Conservation (phyloP, 768 basidiomycete species). For the Calocera cornea region DNA sequence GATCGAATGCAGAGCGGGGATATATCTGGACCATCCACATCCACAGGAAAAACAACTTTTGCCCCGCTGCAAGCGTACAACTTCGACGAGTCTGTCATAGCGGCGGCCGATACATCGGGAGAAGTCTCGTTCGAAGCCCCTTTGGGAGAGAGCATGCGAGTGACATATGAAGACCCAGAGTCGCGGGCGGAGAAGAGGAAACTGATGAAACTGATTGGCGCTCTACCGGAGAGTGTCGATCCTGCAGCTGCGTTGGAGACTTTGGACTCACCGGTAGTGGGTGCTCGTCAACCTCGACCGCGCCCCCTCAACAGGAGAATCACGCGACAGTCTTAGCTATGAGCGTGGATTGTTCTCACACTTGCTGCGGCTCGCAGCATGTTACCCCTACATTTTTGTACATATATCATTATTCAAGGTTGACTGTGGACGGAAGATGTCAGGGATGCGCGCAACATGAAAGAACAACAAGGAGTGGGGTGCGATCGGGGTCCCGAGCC, state of each 20-base stretch:
- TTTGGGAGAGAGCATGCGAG: slow-evolving; percentile 31
- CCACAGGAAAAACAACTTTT: slow-evolving; percentile 2
- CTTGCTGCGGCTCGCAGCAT: neutral
- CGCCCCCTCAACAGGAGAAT: neutral
- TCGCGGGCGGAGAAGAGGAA: slow-evolving; percentile 45
- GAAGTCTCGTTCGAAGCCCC: neutral
- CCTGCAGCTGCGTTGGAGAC: neutral
- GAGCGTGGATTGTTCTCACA: neutral
- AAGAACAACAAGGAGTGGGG: too few species aligned
- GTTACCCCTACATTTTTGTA: neutral
- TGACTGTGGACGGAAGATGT: neutral
- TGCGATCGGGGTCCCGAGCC: too few species aligned
- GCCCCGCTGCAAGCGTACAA: slow-evolving; percentile 3
- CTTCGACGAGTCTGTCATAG: neutral
- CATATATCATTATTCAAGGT: neutral
- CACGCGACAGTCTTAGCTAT: neutral
- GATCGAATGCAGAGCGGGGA: neutral
- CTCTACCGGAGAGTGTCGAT: neutral
- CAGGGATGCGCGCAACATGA: too few species aligned
- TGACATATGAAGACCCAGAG: slow-evolving; percentile 55
- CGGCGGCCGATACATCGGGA: neutral
- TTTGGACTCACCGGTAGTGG: neutral
- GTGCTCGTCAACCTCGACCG: neutral
- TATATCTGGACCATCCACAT: slow-evolving; percentile 3
- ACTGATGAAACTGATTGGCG: slow-evolving; percentile 39